Base-by-base conservation (phyloP, 2,329 filamentous ascomycete genomes). In the Pseudocercospora musae region DNA sequence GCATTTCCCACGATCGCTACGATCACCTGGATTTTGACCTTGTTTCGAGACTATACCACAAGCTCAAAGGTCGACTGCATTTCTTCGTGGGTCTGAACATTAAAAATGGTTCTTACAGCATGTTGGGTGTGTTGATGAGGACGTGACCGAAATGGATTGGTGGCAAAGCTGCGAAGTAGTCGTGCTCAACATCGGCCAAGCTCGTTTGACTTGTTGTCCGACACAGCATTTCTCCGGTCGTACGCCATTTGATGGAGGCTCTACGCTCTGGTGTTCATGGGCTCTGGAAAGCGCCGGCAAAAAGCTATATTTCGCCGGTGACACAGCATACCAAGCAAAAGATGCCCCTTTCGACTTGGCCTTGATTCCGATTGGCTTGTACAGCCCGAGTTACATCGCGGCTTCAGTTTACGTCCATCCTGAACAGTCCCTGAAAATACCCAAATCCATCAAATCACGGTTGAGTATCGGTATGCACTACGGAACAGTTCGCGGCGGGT, bases 1-100 rank as follows among this genome's bases (percentile, higher is more conserved):
- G 78, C 61, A 83, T 85, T 53, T 82, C 79, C 58, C 84, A 86
- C 69, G 82, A 84, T 65, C 83, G 85, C 68, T 85, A 84, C 66
- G 61, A 85, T 65, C 83, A 85, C 62, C 75, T 85, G 55, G 82
- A 85, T 63, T 71, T 76, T 4, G 73, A 76, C 18, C 81, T 80
- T 0, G 71, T 85, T 42, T 75, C 69, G 61, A 70, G 75, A 23
- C 66, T 82, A 18, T 79, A 79, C 65, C 66, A 64, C 44, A 73
- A 71, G 31, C 75, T 76, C 44, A 73, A 74, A 15, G 73, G 75
- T 0, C 63, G 73, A 3, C 42, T 81, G 29, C 76, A 77, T 53
- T 80, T 81, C 62, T 73, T 82, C 50, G 79, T 76, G 25, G 76
- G 70, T 0, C 65, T 82, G 29, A 76, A 78, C 27, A 73, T 77